Conservation (phyloP, 2,329 filamentous ascomycete species). For the Zarea fungicola region DNA sequence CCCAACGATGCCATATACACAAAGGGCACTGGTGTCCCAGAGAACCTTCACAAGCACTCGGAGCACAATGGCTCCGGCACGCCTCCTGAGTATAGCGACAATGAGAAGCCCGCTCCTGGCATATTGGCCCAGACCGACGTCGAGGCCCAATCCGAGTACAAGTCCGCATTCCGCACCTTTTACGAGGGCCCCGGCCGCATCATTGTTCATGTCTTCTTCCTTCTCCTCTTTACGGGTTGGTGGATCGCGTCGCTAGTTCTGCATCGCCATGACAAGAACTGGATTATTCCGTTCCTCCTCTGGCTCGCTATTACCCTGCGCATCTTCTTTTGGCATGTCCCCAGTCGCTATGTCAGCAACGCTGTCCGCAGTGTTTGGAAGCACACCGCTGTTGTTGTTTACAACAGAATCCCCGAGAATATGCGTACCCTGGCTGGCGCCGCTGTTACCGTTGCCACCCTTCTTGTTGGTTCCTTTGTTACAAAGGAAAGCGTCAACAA, state of each 20-base stretch:
- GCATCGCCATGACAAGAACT: conserved; percentile 68
- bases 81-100: conserved; percentile 35
- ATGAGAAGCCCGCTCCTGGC: conserved; percentile 32
- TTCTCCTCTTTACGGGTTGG: conserved; percentile 52
- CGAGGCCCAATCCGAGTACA: conserved; percentile 18
- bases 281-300: conserved; percentile 78
- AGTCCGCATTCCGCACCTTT: conserved; percentile 26
- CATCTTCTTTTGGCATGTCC: conserved; percentile 67
- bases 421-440: conserved; percentile 60
- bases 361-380: conserved; percentile 66
- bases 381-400: conserved; percentile 54
- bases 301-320: conserved; percentile 72
- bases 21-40: conserved; percentile 19
- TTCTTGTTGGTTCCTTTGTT: conserved; percentile 73
- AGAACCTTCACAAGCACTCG: conserved; percentile 18
- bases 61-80: conserved; percentile 17
- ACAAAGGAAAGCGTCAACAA: conserved; percentile 69
- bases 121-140: conserved; percentile 25
- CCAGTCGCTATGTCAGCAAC: conserved; percentile 59
- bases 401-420: conserved; percentile 60
- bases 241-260: conserved; percentile 72
- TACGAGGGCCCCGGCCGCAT: conserved; percentile 40
- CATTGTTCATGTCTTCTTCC: conserved; percentile 42
- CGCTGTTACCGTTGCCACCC: conserved; percentile 59
- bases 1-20: conserved; percentile 43